phyloP scores from a whole-genome alignment of 2,329 filamentous ascomycete species.

The Massarina eburnea region DNA sequence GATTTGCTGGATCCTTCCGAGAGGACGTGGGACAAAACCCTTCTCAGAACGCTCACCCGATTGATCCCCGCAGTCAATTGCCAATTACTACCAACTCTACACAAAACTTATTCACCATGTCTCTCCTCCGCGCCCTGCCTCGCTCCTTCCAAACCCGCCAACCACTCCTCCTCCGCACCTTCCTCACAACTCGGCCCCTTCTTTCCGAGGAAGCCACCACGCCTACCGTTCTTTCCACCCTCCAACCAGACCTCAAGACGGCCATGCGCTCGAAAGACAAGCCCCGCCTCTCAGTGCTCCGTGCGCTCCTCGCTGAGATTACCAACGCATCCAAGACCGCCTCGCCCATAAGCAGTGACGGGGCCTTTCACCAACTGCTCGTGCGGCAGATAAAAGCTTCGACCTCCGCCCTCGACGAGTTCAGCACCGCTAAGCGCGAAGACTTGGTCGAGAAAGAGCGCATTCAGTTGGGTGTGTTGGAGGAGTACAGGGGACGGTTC shows the following conservation, averaged over 20 bases:
- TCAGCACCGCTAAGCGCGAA: slow-evolving; percentile 62
- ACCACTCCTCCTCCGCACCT: slow-evolving; percentile 23
- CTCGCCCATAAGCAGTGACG: slow-evolving; percentile 69
- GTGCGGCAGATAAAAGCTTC: slow-evolving; percentile 63
- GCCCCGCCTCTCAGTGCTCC: slow-evolving; percentile 67
- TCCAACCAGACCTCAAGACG: slow-evolving; percentile 50
- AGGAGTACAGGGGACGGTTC: slow-evolving; percentile 65
- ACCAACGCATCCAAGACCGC: slow-evolving; percentile 75
- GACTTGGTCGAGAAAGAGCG: slow-evolving; percentile 74
- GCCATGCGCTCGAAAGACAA: slow-evolving; percentile 54
- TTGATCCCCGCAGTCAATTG: too few relatives aligned
- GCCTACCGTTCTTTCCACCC: slow-evolving; percentile 43
- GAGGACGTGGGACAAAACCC: too few relatives aligned
- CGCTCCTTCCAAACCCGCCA: slow-evolving; percentile 16
- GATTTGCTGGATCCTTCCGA: too few relatives aligned
- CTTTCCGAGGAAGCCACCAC: slow-evolving; percentile 16
- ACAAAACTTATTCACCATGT: slow-evolving; percentile 20
- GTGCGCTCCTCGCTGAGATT: slow-evolving; percentile 67
- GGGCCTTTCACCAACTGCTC: slow-evolving; percentile 68
- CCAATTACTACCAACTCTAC: neutral
- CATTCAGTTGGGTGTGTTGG: slow-evolving; percentile 64
- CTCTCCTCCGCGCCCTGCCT: slow-evolving; percentile 28
- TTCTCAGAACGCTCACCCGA: too few relatives aligned
- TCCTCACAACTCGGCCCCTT: slow-evolving; percentile 21
- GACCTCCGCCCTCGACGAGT: slow-evolving; percentile 64